phyloP scores from a whole-genome alignment of 345 rosid species.

The Populus alba region DNA sequence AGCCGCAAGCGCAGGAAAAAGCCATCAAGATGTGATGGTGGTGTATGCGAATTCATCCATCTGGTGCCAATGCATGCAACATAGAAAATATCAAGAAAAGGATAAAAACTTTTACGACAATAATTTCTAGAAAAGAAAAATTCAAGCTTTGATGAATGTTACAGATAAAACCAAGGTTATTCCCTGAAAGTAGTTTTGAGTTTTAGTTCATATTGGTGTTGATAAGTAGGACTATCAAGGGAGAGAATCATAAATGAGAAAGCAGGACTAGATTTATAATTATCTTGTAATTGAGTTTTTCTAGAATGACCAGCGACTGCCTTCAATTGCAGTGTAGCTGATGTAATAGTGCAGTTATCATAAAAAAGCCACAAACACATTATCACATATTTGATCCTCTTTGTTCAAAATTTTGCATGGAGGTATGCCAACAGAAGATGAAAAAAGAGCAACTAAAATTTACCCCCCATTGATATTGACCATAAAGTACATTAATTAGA shows the following conservation, averaged over 20 bases:
- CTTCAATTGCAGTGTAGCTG: neutral
- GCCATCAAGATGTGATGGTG: conserved; percentile 61
- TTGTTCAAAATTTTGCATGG: neutral
- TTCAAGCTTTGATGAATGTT: neutral
- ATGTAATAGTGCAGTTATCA: neutral
- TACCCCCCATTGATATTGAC: neutral
- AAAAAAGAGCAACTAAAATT: neutral
- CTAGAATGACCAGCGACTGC: neutral
- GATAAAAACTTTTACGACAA: neutral
- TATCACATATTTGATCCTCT: neutral
- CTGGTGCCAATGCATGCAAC: conserved; percentile 29
- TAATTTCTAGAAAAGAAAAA: neutral
- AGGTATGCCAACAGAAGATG: neutral
- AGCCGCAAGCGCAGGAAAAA: conserved; percentile 76
- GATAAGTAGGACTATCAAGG: neutral
- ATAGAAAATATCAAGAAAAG: neutral
- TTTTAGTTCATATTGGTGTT: neutral
- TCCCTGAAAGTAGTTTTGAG: neutral
- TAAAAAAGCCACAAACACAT: neutral
- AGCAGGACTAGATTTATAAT: neutral
- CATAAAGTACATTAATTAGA: neutral
- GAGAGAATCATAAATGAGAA: neutral
- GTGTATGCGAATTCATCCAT: conserved; percentile 51
- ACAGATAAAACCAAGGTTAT: neutral
- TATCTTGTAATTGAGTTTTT: neutral